Evolutionary conservation across 176 grass and related monocot genomes (phyloP).

Genomic region (Lolium rigidum): DNA sequence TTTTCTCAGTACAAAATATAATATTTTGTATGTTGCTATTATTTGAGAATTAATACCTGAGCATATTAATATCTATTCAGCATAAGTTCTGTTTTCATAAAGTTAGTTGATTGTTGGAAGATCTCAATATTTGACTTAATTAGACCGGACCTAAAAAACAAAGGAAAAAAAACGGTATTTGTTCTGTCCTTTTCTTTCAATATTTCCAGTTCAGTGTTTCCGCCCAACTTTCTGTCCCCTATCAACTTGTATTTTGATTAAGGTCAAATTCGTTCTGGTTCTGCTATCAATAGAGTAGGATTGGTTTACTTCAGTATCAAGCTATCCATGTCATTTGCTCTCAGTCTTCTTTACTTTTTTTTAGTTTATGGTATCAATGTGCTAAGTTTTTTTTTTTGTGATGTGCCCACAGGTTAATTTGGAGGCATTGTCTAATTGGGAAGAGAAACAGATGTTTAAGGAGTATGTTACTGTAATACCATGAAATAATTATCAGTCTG

Average conservation of each 20-base stretch:
- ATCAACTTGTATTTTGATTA: neutral
- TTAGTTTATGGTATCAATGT: conserved; percentile 8
- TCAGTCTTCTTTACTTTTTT: conserved; percentile 8
- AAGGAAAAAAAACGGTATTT: neutral
- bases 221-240: neutral
- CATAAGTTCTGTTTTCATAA: neutral
- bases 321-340: conserved; percentile 1
- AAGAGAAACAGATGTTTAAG: conserved; percentile 99
- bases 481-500: conserved; percentile 17
- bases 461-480: conserved; percentile 64
- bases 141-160: neutral
- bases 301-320: neutral
- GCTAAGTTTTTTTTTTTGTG: conserved; percentile 28
- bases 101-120: neutral
- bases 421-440: conserved; percentile 90
- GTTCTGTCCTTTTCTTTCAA: neutral
- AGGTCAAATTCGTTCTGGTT: neutral
- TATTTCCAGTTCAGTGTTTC: conserved; percentile 11
- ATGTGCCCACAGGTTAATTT: conserved; percentile 74
- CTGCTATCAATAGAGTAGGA: neutral
- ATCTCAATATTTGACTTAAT: neutral
- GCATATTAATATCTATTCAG: conserved; percentile 10
- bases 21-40: neutral
- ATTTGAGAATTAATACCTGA: neutral
- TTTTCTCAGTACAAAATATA: conserved; percentile 17